A percentile compares a stretch with the other conserved stretches of the same genome.
phyloP scores from a whole-genome alignment of 164 flowering plant genomes.

The Litsea cubeba region DNA sequence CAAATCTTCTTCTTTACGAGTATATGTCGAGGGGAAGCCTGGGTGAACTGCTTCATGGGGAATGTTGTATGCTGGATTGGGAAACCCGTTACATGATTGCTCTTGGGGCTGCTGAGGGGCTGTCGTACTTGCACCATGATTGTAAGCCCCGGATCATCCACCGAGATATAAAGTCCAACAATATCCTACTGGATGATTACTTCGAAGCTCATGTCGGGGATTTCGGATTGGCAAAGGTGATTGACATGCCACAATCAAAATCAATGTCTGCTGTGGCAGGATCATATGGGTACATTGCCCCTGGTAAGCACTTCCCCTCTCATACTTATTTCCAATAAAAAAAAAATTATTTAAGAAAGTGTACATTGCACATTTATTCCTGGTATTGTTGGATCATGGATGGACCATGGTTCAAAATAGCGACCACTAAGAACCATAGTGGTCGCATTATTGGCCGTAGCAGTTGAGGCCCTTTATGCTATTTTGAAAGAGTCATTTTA shows the following conservation, averaged over 20 bases:
- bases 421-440: too few species aligned
- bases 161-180: slow-evolving; percentile 95
- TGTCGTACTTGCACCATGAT: slow-evolving; percentile 90
- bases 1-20: slow-evolving; percentile 87
- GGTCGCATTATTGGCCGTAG: too few species aligned
- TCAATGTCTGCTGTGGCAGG: slow-evolving; percentile 97
- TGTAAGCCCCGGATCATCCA: slow-evolving; percentile 92
- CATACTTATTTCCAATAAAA: not conserved
- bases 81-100: slow-evolving; percentile 64
- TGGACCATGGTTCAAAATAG: not conserved
- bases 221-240: slow-evolving; percentile 90
- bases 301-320: slow-evolving; percentile 49
- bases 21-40: slow-evolving; percentile 92
- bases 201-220: slow-evolving; percentile 99
- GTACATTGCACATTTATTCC: not conserved
- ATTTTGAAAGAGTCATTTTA: too few species aligned
- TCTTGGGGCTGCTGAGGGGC: slow-evolving; percentile 95
- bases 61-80: slow-evolving; percentile 64
- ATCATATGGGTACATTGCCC: slow-evolving; percentile 97
- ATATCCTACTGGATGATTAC: slow-evolving; percentile 71
- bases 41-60: slow-evolving; percentile 80
- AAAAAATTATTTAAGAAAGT: not conserved
- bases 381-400: not conserved
- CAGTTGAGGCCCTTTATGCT: too few species aligned
- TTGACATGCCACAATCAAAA: slow-evolving; percentile 95